Percentiles rank a stretch among this genome's conserved stretches.
Evolutionary conservation across 192 early-diverging fungal species (phyloP).

Genomic region (Cetraspora pellucida): DNA sequence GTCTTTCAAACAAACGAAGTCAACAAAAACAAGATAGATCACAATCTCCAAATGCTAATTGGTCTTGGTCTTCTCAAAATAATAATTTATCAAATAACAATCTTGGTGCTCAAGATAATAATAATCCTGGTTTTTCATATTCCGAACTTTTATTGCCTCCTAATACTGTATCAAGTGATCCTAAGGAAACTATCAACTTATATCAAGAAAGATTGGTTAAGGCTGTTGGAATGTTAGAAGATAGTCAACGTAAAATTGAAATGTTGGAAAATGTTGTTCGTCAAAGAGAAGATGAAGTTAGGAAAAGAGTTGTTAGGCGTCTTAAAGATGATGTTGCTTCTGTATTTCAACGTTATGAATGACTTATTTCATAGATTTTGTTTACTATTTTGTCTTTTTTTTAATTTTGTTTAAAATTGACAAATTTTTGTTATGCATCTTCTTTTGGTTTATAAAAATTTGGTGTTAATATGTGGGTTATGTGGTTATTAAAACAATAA

Average conservation of each 20-base stretch:
- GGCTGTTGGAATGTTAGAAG: constrained; percentile 28
- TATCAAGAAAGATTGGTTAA: constrained; percentile 11
- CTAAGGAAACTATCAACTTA: neutral
- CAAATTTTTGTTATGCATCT: no score
- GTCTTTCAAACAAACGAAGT: neutral
- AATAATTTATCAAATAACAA: neutral
- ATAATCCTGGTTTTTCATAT: neutral
- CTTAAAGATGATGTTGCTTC: neutral
- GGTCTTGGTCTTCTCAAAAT: neutral
- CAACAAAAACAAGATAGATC: neutral
- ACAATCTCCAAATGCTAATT: neutral
- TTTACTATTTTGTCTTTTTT: no score
- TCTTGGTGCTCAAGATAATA: neutral
- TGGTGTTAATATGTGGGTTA: no score
- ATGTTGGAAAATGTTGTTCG: constrained; percentile 1
- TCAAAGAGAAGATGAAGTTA: constrained; percentile 27
- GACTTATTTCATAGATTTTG: no score
- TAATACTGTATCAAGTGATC: neutral
- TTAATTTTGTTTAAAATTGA: no score
- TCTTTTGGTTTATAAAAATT: no score
- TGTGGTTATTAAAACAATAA: no score
- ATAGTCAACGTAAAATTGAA: constrained; percentile 19
- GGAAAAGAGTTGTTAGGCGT: neutral
- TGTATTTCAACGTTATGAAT: neutral
- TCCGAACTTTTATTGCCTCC: constrained; percentile 15